phyloP scores from a whole-genome alignment of 805 yeast genomes.

The Wickerhamiella hasegawae region DNA sequence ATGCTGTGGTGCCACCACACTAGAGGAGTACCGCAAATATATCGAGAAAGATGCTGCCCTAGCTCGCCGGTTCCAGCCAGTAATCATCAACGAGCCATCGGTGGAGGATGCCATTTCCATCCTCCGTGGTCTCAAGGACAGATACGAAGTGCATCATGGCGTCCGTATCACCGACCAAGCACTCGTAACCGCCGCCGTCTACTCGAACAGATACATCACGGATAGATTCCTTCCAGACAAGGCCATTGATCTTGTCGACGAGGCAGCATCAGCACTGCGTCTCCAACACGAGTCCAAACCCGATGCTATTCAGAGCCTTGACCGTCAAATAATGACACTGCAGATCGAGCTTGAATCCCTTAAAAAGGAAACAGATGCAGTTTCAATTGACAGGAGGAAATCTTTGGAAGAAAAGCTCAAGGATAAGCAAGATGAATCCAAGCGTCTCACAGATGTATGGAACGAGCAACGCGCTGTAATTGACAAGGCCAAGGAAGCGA shows the following conservation, averaged over 20 bases:
- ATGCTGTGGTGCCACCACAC: constrained; percentile 92
- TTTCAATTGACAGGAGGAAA: constrained; percentile 64
- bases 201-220: constrained; percentile 78
- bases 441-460: constrained; percentile 71
- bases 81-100: constrained; percentile 69
- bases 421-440: constrained; percentile 45
- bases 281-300: constrained; percentile 96
- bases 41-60: constrained; percentile 94
- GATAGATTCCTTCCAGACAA: constrained; percentile 89
- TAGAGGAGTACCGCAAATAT: constrained; percentile 81
- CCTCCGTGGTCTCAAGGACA: constrained; percentile 81
- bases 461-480: constrained; percentile 63
- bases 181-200: constrained; percentile 80
- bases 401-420: constrained; percentile 54
- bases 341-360: constrained; percentile 90
- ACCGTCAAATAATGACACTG: constrained; percentile 79
- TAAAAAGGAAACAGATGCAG: constrained; percentile 78
- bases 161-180: constrained; percentile 88
- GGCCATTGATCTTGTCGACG: constrained; percentile 93
- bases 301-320: constrained; percentile 78
- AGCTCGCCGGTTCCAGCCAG: constrained; percentile 87
- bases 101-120: constrained; percentile 86
- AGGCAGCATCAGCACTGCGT: constrained; percentile 88
- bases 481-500: constrained; percentile 62
- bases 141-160: constrained; percentile 95